Conservation (phyloP, 257 asterid genomes). For the Solanum commersonii region DNA sequence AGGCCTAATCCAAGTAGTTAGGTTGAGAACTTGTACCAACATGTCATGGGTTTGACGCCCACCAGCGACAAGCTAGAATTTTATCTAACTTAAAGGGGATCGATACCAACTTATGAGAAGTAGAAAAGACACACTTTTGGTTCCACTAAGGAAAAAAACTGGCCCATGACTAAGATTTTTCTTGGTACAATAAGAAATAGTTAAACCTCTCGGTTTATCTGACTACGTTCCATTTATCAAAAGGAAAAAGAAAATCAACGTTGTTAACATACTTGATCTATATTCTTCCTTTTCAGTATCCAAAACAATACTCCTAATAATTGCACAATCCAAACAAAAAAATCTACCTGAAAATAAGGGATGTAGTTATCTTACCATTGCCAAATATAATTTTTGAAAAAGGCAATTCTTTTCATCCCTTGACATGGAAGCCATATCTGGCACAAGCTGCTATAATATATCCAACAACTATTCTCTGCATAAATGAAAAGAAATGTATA, state of each 20-base stretch:
- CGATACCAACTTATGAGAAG: neutral
- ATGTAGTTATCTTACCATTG: conserved; percentile 55
- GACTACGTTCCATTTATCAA: too few species aligned
- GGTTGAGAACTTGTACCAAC: neutral
- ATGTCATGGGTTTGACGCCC: neutral
- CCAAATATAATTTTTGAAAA: conserved; percentile 20
- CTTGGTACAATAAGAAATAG: too few species aligned
- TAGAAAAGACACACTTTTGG: too few species aligned
- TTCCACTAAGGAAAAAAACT: neutral
- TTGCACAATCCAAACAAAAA: neutral
- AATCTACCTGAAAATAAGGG: neutral
- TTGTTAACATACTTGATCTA: too few species aligned
- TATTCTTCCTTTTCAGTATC: too few species aligned
- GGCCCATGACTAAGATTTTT: neutral
- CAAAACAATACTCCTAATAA: neutral
- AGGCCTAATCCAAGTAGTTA: neutral
- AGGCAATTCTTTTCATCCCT: conserved; percentile 27
- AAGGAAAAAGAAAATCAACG: too few species aligned
- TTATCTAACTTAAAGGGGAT: neutral
- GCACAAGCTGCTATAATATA: conserved; percentile 58
- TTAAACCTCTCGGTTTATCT: too few species aligned
- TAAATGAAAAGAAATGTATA: neutral
- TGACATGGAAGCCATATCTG: conserved; percentile 75
- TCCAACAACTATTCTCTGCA: conserved; percentile 77
- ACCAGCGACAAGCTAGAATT: neutral